These are phyloP conservation scores for Suillus placidus DNA, from an alignment of 768 basidiomycete genomes.

Conservation along the genomic window DNA sequence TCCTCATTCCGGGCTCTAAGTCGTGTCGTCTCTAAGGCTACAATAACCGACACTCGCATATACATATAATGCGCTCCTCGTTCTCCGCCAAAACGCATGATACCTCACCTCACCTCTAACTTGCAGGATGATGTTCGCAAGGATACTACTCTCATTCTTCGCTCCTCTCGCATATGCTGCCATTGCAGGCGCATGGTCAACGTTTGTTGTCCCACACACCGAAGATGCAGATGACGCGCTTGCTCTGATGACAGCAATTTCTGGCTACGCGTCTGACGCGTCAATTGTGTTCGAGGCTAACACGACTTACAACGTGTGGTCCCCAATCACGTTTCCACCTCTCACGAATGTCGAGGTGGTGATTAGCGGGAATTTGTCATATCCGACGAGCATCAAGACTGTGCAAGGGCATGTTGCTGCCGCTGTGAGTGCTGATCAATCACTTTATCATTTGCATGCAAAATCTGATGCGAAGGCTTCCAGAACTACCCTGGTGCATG, in stretches of 20 bases:
- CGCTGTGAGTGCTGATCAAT: conserved; percentile 37
- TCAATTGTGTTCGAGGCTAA: conserved; percentile 62
- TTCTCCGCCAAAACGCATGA: neutral
- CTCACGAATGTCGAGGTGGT: conserved; percentile 59
- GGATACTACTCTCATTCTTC: conserved; percentile 43
- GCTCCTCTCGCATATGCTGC: conserved; percentile 46
- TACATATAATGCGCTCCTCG: neutral
- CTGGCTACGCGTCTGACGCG: conserved; percentile 42
- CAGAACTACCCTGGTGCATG: conserved; percentile 50
- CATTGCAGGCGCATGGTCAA: conserved; percentile 44
- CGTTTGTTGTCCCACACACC: conserved; percentile 53
- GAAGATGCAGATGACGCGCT: conserved; percentile 55
- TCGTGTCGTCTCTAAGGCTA: neutral
- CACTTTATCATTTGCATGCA: neutral
- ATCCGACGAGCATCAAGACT: conserved; percentile 52
- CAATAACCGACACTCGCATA: neutral
- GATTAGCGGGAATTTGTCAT: conserved; percentile 60
- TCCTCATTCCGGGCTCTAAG: neutral
- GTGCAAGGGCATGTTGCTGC: conserved; percentile 52
- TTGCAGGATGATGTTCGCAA: neutral
- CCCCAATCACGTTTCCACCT: conserved; percentile 56
- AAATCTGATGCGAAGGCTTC: conserved; percentile 6
- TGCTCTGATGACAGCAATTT: conserved; percentile 45
- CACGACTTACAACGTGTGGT: conserved; percentile 62
- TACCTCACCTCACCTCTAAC: neutral